phyloP scores from a whole-genome alignment of 176 grass and related monocot genomes.

The Rhipidocladum racemiflorum region DNA sequence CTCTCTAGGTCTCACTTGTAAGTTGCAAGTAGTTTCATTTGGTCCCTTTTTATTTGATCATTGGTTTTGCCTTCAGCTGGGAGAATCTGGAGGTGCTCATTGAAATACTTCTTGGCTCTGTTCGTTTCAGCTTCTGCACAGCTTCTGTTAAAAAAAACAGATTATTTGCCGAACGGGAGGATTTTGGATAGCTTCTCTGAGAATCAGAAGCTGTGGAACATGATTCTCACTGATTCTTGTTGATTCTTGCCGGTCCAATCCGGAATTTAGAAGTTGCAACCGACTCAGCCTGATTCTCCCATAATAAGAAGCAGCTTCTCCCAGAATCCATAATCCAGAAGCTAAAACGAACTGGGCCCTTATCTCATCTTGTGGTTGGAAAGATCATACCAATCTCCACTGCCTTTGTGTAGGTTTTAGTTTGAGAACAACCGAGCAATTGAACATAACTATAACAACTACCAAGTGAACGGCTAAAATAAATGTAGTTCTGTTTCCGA shows the following conservation, averaged over 20 bases:
- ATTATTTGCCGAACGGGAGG: no score
- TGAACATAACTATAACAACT: not conserved
- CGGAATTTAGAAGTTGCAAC: no score
- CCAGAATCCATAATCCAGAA: no score
- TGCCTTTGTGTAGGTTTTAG: not conserved
- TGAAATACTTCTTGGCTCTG: not conserved
- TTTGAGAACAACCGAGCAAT: not conserved
- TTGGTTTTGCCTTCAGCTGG: not conserved
- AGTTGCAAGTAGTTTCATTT: not conserved
- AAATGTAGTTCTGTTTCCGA: not conserved
- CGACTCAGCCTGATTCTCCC: no score
- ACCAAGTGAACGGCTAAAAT: conserved; percentile 5
- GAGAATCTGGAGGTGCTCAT: not conserved
- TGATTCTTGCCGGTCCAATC: no score
- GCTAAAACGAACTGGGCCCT: no score
- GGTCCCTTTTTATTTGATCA: not conserved
- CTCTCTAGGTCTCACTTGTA: not conserved
- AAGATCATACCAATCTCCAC: not conserved
- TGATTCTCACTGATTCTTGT: no score
- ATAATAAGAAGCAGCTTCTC: no score
- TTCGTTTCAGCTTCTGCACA: no score
- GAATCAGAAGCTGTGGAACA: no score
- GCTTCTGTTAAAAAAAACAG: no score
- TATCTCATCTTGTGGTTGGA: not conserved
- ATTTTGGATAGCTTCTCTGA: no score